Percentiles rank a stretch among this genome's conserved stretches.
phyloP scores from a whole-genome alignment of 177 flowering plant genomes.

The Telopea speciosissima region DNA sequence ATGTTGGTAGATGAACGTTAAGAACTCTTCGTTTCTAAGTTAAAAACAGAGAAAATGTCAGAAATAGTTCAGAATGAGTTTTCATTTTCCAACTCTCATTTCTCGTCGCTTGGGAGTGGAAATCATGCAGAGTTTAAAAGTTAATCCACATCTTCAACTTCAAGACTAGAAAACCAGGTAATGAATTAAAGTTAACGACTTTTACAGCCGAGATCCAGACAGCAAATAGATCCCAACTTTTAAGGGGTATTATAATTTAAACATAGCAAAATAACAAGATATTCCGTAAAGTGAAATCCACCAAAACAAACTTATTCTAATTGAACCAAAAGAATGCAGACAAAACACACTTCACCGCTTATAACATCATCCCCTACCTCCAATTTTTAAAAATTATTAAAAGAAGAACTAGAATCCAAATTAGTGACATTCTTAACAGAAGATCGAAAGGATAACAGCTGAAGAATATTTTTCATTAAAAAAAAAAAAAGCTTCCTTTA shows the following conservation, averaged over 20 bases:
- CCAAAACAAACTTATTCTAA: not conserved
- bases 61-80: not conserved
- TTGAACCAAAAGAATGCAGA: not conserved
- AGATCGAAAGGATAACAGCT: not conserved
- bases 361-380: no score
- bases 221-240: conserved; percentile 13
- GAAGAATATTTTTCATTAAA: not conserved
- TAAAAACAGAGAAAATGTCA: not conserved
- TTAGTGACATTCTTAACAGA: not conserved
- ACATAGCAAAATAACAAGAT: not conserved
- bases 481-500: not conserved
- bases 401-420: not conserved
- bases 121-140: not conserved
- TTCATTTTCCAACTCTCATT: no score
- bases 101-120: not conserved
- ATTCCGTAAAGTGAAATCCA: not conserved
- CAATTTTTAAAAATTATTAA: not conserved
- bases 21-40: no score
- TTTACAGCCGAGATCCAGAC: conserved; percentile 4
- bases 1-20: no score
- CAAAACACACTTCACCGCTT: no score
- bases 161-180: not conserved
- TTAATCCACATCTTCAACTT: not conserved
- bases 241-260: conserved; percentile 17
- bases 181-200: not conserved